These are phyloP conservation scores for Lachnellula arida DNA, from an alignment of 2,329 filamentous ascomycete genomes.

Conservation along the genomic window DNA sequence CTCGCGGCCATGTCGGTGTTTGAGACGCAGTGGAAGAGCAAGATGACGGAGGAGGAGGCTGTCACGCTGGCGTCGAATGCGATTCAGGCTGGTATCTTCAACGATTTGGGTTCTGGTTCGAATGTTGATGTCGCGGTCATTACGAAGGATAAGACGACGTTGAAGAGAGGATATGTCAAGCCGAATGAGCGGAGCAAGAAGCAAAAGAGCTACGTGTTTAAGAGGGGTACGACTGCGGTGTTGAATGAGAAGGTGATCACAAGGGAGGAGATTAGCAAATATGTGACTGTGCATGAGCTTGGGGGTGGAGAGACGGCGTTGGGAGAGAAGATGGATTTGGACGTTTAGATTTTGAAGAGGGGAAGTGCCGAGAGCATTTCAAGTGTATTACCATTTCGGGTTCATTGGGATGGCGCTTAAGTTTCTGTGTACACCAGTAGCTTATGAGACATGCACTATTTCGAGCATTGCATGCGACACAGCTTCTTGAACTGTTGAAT, in stretches of 20 bases:
- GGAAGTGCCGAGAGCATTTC: conserved; percentile 1
- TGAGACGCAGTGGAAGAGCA: conserved; percentile 87
- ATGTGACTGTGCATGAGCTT: conserved; percentile 86
- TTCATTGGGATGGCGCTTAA: conserved; percentile 7
- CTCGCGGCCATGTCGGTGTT: conserved; percentile 97
- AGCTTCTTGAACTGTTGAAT: neutral
- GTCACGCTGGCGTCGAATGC: conserved; percentile 78
- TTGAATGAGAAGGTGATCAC: conserved; percentile 95
- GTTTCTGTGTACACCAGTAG: conserved; percentile 7
- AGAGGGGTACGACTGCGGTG: conserved; percentile 87
- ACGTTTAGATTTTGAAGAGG: conserved; percentile 41
- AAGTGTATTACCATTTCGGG: conserved; percentile 9
- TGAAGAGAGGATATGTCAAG: conserved; percentile 88
- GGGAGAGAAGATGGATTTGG: conserved; percentile 65
- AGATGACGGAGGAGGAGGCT: conserved; percentile 74
- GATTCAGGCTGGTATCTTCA: conserved; percentile 96
- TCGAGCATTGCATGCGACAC: neutral
- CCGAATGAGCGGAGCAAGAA: conserved; percentile 90
- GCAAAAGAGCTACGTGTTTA: conserved; percentile 88
- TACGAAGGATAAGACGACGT: conserved; percentile 87
- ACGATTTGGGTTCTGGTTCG: conserved; percentile 92
- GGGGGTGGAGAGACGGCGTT: conserved; percentile 47
- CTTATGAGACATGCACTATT: neutral
- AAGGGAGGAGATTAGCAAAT: conserved; percentile 90
- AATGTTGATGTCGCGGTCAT: conserved; percentile 98